These are phyloP conservation scores for Neopestalotiopsis clavispora DNA, from an alignment of 2,329 filamentous ascomycete genomes.

Conservation along the genomic window DNA sequence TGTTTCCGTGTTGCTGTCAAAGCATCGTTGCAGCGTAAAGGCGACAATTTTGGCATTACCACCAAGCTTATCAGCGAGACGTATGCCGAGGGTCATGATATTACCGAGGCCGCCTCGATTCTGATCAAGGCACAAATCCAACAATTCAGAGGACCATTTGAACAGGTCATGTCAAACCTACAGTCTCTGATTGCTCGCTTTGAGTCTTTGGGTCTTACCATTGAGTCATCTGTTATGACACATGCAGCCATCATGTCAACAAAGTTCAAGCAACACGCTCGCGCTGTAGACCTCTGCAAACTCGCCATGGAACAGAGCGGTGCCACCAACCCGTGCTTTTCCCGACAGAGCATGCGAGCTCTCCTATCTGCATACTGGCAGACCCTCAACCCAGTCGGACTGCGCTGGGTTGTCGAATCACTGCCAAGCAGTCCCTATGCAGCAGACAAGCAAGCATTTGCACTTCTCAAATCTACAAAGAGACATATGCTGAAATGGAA, in stretches of 20 bases:
- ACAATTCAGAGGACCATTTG: conserved; percentile 24
- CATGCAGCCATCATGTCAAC: conserved; percentile 31
- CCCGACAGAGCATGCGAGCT: conserved; percentile 27
- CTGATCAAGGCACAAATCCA: conserved; percentile 32
- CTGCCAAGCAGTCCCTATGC: conserved; percentile 26
- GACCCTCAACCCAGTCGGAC: conserved; percentile 25
- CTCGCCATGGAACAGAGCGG: conserved; percentile 31
- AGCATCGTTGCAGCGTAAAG: conserved; percentile 43
- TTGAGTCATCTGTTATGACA: conserved; percentile 29
- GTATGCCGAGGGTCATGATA: conserved; percentile 45
- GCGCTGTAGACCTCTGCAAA: conserved; percentile 33
- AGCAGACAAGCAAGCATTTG: conserved; percentile 26
- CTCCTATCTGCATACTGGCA: conserved; percentile 31
- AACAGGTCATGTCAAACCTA: conserved; percentile 31
- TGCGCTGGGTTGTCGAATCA: conserved; percentile 28
- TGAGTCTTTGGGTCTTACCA: conserved; percentile 30
- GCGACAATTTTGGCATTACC: conserved; percentile 36
- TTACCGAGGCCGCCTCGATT: conserved; percentile 38
- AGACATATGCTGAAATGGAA: conserved; percentile 24
- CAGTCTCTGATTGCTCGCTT: conserved; percentile 30
- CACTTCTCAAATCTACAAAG: conserved; percentile 27
- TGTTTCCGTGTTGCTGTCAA: conserved; percentile 54
- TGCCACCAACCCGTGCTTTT: conserved; percentile 31
- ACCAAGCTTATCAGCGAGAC: conserved; percentile 45
- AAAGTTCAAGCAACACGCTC: conserved; percentile 26